Evolutionary conservation across 31 red algal species (phyloP).

Genomic region (Odonthalia washingtoniensis): DNA sequence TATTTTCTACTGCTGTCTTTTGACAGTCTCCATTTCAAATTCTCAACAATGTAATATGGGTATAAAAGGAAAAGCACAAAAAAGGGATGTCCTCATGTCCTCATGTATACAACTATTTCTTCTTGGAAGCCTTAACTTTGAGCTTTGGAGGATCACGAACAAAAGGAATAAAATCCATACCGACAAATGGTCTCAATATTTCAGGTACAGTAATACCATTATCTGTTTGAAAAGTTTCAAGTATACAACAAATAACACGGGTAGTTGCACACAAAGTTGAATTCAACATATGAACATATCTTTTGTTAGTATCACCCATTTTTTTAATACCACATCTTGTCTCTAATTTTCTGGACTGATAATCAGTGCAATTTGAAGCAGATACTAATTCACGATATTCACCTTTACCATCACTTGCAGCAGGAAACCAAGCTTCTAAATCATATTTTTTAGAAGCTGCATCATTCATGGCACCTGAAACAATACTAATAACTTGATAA

Average conservation of each 20-base stretch:
- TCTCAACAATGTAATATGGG: no score
- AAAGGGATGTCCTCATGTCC: no score
- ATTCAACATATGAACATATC: conserved; percentile 99
- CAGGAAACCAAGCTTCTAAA: conserved; percentile 98
- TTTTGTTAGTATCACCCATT: conserved; percentile 83
- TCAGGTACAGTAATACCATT: conserved; percentile 90
- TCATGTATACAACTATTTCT: no score
- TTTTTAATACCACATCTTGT: conserved; percentile 87
- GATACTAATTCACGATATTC: conserved; percentile 95
- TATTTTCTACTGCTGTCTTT: no score
- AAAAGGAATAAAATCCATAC: conserved; percentile 77
- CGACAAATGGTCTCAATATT: conserved; percentile 73
- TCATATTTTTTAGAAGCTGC: conserved; percentile 99
- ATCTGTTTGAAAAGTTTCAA: conserved; percentile 97
- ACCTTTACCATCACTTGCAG: conserved; percentile 63
- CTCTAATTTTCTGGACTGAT: conserved; percentile 89
- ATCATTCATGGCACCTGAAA: conserved; percentile 97
- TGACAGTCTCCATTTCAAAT: no score
- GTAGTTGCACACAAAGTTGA: conserved; percentile 96
- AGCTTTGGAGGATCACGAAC: conserved; percentile 58
- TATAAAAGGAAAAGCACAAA: no score
- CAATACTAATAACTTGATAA: conserved; percentile 94
- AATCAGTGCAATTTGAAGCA: conserved; percentile 98
- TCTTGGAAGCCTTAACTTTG: conserved; percentile 39
- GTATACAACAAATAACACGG: conserved; percentile 93